Base-by-base conservation (phyloP, 1,284 basidiomycete genomes). In the Papiliotrema fonsecae region DNA sequence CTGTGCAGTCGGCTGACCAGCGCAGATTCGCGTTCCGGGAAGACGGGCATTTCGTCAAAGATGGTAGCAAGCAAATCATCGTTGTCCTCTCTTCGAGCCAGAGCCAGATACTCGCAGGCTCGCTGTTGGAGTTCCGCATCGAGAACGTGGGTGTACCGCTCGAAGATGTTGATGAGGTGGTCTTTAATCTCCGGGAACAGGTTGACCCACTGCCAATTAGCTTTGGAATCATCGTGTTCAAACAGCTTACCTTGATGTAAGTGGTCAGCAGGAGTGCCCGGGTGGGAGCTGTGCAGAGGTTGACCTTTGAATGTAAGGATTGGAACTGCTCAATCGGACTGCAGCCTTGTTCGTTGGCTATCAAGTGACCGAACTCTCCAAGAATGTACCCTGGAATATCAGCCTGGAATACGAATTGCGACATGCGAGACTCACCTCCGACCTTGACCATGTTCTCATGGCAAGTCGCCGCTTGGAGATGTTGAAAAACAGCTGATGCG, bases 21-120 rank as follows among this genome's bases (percentile, higher is more conserved):
- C 6, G 93, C 85, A 52, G 90, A 97, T 58, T 91, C 88, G 44
- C 93, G 84, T 49, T 96, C 88, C 1, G 93, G 90, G 79, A 97
- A 99, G 0, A 94, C 90, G 6, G 96, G 96, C 85, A 99, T 98
- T 75, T 98, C 96, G 69, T 97, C 96, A 73, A 93, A 97, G 13
- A 98, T 84, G 50, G 88, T 87, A 67, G 93, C 88, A 47, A 99
- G 76, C 35, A 97, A 78, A 62, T 93, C 92, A 64, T 97, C 92
- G 36, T 91, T 86, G 37, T 93, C 89, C 25, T 84, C 76, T 21
- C 87, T 79, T 18, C 79, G 83, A 7, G 91, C 85, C 16, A 97
- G 78, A 0, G 88, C 86, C 55, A 87, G 87, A 70, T 91, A 97
- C 73, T 97, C 92, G 81, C 94, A 98, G 36, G 96, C 96, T 40